A percentile compares a stretch with the other conserved stretches of the same genome.
Conservation (phyloP, 441 rosid species). For the Iberis amara region DNA sequence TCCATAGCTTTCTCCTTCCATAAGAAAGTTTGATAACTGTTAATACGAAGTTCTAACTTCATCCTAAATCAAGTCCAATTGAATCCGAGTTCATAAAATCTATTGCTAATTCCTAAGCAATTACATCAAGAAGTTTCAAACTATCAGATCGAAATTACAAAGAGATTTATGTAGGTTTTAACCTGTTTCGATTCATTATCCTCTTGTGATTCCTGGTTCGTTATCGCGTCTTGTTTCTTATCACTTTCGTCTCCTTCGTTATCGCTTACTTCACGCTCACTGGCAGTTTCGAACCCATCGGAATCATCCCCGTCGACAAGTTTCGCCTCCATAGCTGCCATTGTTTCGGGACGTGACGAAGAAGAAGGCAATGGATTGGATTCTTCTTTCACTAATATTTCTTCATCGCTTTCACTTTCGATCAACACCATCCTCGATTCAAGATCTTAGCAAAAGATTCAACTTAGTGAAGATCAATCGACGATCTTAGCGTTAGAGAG, state of each 20-base stretch:
- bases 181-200: conserved; percentile 51
- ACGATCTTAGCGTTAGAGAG: conserved; percentile 10
- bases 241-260: conserved; percentile 32
- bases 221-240: neutral
- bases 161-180: neutral
- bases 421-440: conserved; percentile 42
- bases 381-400: conserved; percentile 11
- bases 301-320: conserved; percentile 40
- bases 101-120: too few species aligned
- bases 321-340: conserved; percentile 20
- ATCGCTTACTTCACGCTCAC: conserved; percentile 60
- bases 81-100: too few species aligned
- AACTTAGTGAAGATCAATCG: conserved; percentile 13
- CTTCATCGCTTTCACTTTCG: conserved; percentile 31
- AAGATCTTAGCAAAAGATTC: conserved; percentile 11
- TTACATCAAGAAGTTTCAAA: neutral
- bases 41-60: too few species aligned
- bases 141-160: too few species aligned
- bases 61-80: neutral
- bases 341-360: neutral
- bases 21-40: neutral
- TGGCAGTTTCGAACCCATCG: conserved; percentile 84
- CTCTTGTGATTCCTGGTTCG: conserved; percentile 14
- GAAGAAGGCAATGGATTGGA: conserved; percentile 21
- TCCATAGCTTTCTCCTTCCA: conserved; percentile 46